These are phyloP conservation scores for Anisodus acutangulus DNA, from an alignment of 257 asterid genomes.

Conservation along the genomic window DNA sequence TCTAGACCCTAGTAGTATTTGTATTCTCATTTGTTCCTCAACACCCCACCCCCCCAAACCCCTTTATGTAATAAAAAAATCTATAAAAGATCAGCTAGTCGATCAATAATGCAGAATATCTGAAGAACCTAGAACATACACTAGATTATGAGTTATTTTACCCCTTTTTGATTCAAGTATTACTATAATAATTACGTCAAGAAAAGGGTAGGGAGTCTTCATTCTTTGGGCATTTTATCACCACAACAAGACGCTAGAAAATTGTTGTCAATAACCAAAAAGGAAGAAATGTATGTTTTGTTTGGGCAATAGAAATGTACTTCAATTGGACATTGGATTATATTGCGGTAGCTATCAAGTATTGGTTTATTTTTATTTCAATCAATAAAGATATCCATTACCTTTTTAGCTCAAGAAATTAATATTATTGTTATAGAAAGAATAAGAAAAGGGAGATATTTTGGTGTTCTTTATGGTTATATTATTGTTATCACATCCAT, in stretches of 20 bases:
- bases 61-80: no score
- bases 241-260: background rate
- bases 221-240: background rate
- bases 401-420: background rate
- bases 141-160: background rate
- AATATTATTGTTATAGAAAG: no score
- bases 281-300: background rate
- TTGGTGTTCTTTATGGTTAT: background rate
- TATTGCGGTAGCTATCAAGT: background rate
- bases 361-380: background rate
- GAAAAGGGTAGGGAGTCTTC: constrained; percentile 6
- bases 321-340: background rate
- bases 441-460: background rate
- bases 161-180: background rate
- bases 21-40: no score
- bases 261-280: background rate
- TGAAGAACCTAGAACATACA: background rate
- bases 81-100: no score
- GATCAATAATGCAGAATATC: background rate
- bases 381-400: background rate
- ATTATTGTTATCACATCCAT: background rate
- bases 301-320: background rate
- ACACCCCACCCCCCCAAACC: no score
- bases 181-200: background rate
- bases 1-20: no score